Conservation (phyloP, 2,329 filamentous ascomycete genomes). For the Pestalotiopsis sp. region DNA sequence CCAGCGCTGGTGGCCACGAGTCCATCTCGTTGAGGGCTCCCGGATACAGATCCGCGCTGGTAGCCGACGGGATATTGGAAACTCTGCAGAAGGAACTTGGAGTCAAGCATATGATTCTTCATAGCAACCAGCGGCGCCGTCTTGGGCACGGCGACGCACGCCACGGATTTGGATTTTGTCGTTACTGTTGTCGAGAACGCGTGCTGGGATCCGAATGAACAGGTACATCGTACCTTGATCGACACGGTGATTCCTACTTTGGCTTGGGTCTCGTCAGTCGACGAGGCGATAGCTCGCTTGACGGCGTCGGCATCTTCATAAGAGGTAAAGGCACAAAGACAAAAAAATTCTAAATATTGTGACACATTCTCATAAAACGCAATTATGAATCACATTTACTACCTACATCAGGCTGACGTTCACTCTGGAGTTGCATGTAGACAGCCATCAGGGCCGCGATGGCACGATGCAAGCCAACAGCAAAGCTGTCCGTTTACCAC, state of each 20-base stretch:
- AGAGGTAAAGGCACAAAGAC: too few species aligned
- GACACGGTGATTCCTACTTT: background rate
- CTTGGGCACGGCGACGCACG: constrained; percentile 11
- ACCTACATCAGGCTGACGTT: too few species aligned
- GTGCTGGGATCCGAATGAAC: constrained; percentile 13
- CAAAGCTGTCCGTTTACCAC: too few species aligned
- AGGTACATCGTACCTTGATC: constrained; percentile 10
- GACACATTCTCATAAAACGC: too few species aligned
- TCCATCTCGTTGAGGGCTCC: background rate
- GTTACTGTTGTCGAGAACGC: constrained; percentile 15
- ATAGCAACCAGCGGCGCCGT: constrained; percentile 13
- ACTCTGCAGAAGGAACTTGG: background rate
- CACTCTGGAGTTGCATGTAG: too few species aligned
- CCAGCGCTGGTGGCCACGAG: background rate
- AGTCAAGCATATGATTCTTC: constrained; percentile 9
- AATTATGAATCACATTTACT: too few species aligned
- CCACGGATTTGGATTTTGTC: constrained; percentile 13
- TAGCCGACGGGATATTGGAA: background rate
- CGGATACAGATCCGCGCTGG: background rate
- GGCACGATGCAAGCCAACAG: too few species aligned
- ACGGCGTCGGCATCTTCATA: too few species aligned
- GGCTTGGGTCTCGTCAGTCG: background rate
- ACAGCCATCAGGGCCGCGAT: too few species aligned
- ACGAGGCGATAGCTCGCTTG: background rate
- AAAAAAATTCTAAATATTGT: too few species aligned